Evolutionary conservation across 208 protist species (phyloP).

Genomic region (Leishmania guyanensis): DNA sequence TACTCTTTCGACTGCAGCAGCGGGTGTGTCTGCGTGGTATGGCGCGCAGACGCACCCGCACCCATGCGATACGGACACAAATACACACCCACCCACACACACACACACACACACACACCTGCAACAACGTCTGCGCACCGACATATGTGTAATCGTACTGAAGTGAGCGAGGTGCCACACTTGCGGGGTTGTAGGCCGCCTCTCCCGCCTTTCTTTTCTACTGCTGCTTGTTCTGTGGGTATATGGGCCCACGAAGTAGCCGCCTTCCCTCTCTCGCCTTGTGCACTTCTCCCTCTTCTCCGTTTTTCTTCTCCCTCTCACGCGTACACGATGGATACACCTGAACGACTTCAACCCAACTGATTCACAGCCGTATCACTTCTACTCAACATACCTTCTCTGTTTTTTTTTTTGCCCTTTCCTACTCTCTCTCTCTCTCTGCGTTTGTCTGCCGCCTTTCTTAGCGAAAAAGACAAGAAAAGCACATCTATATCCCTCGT

Average conservation of each 20-base stretch:
- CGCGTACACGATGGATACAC: background rate
- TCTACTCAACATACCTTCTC: background rate
- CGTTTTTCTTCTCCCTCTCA: background rate
- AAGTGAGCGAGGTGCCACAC: background rate
- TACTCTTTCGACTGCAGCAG: background rate
- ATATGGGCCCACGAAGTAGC: background rate
- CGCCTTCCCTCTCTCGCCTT: conserved; percentile 3
- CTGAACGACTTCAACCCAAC: background rate
- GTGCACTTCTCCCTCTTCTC: conserved; percentile 15
- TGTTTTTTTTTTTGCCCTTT: conserved; percentile 12
- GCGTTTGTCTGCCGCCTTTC: background rate
- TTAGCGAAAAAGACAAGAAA: conserved; percentile 13
- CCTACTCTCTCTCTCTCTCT: too few species aligned
- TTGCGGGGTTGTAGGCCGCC: background rate
- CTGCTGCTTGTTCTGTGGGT: background rate
- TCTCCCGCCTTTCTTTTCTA: background rate
- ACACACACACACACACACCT: background rate
- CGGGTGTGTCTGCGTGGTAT: background rate
- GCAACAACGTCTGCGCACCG: background rate
- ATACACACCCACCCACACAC: background rate
- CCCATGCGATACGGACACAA: background rate
- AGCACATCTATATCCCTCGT: background rate
- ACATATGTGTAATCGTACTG: background rate
- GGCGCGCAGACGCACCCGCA: background rate
- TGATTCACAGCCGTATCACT: background rate